Base-by-base conservation (phyloP, 495 filamentous ascomycete genomes). In the Terfezia claveryi region DNA sequence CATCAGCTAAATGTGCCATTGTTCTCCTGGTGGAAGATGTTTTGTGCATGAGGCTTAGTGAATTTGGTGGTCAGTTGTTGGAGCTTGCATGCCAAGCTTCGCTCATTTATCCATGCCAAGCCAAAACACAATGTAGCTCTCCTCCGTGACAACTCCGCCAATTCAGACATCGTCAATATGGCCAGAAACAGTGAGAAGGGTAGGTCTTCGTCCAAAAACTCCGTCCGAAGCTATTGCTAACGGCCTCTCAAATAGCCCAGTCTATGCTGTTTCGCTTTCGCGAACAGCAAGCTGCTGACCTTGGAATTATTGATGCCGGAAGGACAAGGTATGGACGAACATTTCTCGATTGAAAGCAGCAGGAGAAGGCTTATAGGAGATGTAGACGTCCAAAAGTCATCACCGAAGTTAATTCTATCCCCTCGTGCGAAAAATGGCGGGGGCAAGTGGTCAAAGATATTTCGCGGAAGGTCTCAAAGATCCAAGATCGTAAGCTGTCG, bases 181-280 rank as follows among this genome's bases (percentile, higher is more conserved):
- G 50, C 50, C 16, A 51, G 50, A 51, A 51, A 51, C 23, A 51
- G 50, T 23, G 50, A 51, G 23, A 51, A 51, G 50, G 41, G 41
- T 46, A 46, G 4, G 14, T 46, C 4, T 46, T 20, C 8, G 14
- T 46, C 4, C 1, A 46, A 46, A 0, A 2, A 46, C 6, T 46
- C 4, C 4, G 0, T 14, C 0, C 4, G 8, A 46, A 46, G 17
- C 41, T 20, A 2, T 14, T 46, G 41, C 8, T 46, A 98, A 98
- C 69, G 86, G 36, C 89, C 95, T 32, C 27, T 32, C 27, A 32
- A 76, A 96, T 96, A 72, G 91, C 91, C 57, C 91, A 98, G 70
- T 95, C 89, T 23, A 98, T 98, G 91, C 92, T 98, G 69, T 98
- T 94, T 73, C 91, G 91, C 74, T 98, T 98, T 76, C 86, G 92